Evolutionary conservation across 2,329 filamentous ascomycete genomes (phyloP).

Genomic region (Magnaporthiopsis rhizophila): DNA sequence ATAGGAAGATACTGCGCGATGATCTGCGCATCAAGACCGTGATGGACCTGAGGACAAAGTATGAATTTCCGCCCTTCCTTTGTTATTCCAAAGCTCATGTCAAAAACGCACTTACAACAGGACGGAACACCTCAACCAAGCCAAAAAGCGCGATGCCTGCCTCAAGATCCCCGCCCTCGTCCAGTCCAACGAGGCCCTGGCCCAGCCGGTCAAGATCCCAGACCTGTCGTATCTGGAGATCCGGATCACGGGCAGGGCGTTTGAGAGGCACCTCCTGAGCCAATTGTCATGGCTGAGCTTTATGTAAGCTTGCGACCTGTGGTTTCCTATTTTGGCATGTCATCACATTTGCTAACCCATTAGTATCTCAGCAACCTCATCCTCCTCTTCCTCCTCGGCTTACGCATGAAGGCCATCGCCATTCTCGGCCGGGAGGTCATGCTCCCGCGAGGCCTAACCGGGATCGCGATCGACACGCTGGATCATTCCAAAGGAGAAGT

Average conservation of each 20-base stretch:
- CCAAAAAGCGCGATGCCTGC: slow-evolving; percentile 48
- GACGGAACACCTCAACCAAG: slow-evolving; percentile 65
- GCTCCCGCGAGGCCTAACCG: slow-evolving; percentile 61
- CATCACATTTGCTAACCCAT: background rate
- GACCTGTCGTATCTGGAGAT: slow-evolving; percentile 58
- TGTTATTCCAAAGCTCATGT: background rate
- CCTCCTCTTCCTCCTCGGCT: slow-evolving; percentile 55
- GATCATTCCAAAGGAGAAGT: slow-evolving; percentile 59
- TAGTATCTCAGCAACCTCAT: slow-evolving; percentile 43
- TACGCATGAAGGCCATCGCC: slow-evolving; percentile 59
- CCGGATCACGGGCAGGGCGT: slow-evolving; percentile 65
- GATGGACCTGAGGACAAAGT: slow-evolving; percentile 74
- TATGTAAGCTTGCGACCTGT: slow-evolving; percentile 34
- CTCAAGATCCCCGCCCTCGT: slow-evolving; percentile 33
- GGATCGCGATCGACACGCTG: slow-evolving; percentile 62
- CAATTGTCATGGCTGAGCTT: slow-evolving; percentile 61
- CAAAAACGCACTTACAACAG: slow-evolving; percentile 27
- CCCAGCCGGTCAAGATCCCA: slow-evolving; percentile 53
- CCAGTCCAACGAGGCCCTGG: slow-evolving; percentile 41
- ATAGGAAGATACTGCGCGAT: slow-evolving; percentile 51
- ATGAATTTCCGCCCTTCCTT: slow-evolving; percentile 15
- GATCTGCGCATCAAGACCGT: slow-evolving; percentile 61
- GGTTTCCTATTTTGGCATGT: too few species aligned
- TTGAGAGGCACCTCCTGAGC: slow-evolving; percentile 60
- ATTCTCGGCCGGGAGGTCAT: slow-evolving; percentile 66